These are phyloP conservation scores for Dalbergia cochinchinensis DNA, from an alignment of 306 rosid species.

Conservation along the genomic window DNA sequence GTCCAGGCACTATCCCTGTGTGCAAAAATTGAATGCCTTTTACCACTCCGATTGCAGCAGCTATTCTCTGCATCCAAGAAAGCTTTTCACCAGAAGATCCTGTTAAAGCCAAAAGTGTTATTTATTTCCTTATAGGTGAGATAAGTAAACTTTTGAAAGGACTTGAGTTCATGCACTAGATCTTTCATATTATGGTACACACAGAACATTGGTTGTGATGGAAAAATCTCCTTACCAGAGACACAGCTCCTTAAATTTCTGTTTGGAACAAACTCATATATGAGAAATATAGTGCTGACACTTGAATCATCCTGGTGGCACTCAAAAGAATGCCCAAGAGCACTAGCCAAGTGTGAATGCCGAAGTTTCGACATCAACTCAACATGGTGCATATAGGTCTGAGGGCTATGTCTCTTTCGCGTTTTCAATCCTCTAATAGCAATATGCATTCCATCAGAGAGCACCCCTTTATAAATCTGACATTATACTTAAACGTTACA, in stretches of 20 bases:
- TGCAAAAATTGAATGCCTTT: conserved; percentile 95
- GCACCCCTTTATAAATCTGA: conserved; percentile 83
- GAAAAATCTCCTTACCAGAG: conserved; percentile 67
- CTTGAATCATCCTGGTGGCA: conserved; percentile 71
- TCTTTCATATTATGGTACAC: neutral
- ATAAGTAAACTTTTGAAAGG: neutral
- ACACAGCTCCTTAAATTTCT: conserved; percentile 69
- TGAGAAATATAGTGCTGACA: conserved; percentile 66
- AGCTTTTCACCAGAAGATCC: conserved; percentile 69
- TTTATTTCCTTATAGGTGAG: conserved; percentile 23
- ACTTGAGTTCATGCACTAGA: neutral
- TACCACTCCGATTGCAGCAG: conserved; percentile 82
- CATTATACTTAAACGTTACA: conserved; percentile 30
- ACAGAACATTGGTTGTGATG: conserved; percentile 8
- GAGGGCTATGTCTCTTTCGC: conserved; percentile 72
- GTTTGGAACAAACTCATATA: conserved; percentile 80
- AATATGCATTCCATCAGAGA: conserved; percentile 76
- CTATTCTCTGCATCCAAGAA: conserved; percentile 85
- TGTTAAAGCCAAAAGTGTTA: conserved; percentile 52
- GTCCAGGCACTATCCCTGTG: conserved; percentile 92
- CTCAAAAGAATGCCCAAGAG: conserved; percentile 97
- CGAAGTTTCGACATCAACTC: conserved; percentile 88
- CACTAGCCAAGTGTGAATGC: conserved; percentile 79
- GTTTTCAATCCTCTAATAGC: conserved; percentile 71
- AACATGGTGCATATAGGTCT: conserved; percentile 69